Base-by-base conservation (phyloP, 108 stramenopile species). In the Cylindrotheca closterium region DNA sequence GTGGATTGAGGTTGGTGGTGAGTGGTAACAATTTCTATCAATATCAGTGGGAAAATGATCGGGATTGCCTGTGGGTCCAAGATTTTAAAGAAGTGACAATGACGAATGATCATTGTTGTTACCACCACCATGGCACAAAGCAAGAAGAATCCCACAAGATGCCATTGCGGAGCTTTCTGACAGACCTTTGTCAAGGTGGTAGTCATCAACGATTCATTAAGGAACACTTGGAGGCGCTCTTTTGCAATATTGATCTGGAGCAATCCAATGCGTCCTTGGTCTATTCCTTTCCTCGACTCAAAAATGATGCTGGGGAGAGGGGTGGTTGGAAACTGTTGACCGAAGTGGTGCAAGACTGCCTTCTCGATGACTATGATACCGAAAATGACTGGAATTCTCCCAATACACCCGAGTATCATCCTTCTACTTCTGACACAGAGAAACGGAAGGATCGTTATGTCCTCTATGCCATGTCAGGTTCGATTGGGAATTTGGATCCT, bases 401-500 rank as follows among this genome's bases (percentile, higher is more conserved):
- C 10, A 42, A 42, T 42, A 15, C 15, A 42, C n/a, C n/a, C n/a
- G n/a, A n/a, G n/a, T n/a, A n/a, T n/a, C n/a, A n/a, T n/a, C n/a
- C n/a, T n/a, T 21, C 51, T 12, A 17, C 21, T 12, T 12, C 51
- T 10, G 0, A 21, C 51, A 25, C 19, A 29, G 28, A 15, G 29
- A 19, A 57, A 0, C 1, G 30, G 10, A 25, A 23, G 10, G 1
- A 30, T 1, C 0, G 15, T 5, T 18, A 12, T 19, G 19, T 57
- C 30, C 21, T 67, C 30, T 67, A 58, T 42, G 55, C 65, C 19
- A 67, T 47, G 49, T 55, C 65, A 25, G 65, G 65, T 4, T 51
- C 47, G 29, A 1, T 58, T 21, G 65, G 65, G 12, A 31, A 67
- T 58, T 12, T 67, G 25, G 23, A 48, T 5, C 65, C 65, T 0